Base-by-base conservation (phyloP, 345 rosid genomes). In the Rhodomyrtus tomentosa region DNA sequence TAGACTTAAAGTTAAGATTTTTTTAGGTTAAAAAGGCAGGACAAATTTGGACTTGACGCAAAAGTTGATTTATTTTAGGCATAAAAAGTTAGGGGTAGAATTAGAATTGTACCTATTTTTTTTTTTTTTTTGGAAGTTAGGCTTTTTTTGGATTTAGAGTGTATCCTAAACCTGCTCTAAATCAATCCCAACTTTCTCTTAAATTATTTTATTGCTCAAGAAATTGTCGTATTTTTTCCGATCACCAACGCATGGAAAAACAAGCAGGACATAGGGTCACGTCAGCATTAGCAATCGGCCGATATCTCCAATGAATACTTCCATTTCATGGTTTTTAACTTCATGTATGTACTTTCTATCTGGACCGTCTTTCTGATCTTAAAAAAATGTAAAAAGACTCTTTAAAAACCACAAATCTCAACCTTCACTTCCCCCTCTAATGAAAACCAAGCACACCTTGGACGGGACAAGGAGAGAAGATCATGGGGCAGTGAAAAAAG, bases 281-380 rank as follows among this genome's bases (percentile, higher is more conserved):
- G 62, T 68, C 79, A 36, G 20, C 79, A 68, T 68, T 18, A 36
- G 38, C 0, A 68, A 68, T 10, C 8, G 45, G 25, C 79, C 45
- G 10, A 36, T 36, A 68, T 4, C 25, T 1, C 8, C 79, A 36
- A 68, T 55, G n/a, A 55, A 22, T 68, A 68, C 5, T 29, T 7
- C 29, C 74, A 29, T 62, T 7, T 62, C 74, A 29, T 62, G 74
- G 45, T 4, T 8, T 4, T 9, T 1, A 9, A 32, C 24, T 32
- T 27, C 0, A 0, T 15, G 0, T 1, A 20, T 16, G 24, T 7
- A 8, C 42, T 40, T n/a, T n/a, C n/a, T 8, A 18, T 32, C 42
- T 18, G 24, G 76, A 16, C 45, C 76, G 8, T 68, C 45, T 42
- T 18, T 18, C 20, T 68, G 9, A 18, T 10, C 45, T 36, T 68